Conservation (phyloP, 805 yeast species). For the Wickerhamomyces canadensis region DNA sequence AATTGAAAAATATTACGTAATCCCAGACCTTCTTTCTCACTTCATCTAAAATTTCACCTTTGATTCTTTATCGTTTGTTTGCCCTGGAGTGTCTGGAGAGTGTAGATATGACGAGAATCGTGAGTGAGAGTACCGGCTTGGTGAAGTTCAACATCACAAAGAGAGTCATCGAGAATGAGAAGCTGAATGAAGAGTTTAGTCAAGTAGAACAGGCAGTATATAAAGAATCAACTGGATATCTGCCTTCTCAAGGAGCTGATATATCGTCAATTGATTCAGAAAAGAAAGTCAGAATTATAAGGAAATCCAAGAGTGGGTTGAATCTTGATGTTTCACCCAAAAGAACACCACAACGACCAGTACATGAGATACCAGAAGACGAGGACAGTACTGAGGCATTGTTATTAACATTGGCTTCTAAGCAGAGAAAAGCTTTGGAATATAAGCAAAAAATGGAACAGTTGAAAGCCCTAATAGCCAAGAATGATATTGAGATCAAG, state of each 20-base stretch:
- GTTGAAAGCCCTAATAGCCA: constrained; percentile 32
- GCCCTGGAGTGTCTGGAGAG: too few species aligned
- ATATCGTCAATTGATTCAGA: too few species aligned
- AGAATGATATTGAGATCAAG: constrained; percentile 33
- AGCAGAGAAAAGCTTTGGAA: constrained; percentile 49
- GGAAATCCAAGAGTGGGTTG: constrained; percentile 3
- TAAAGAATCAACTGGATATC: too few species aligned
- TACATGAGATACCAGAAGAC: not conserved
- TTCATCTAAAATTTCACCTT: too few species aligned
- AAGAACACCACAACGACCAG: not conserved
- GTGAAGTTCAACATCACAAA: constrained; percentile 32
- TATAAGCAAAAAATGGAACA: constrained; percentile 35
- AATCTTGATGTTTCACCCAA: not conserved
- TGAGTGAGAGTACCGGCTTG: constrained; percentile 47
- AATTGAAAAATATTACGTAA: too few species aligned
- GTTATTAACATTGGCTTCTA: constrained; percentile 39
- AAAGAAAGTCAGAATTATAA: too few species aligned
- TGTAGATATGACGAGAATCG: too few species aligned
- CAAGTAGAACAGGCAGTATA: not conserved
- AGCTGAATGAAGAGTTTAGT: constrained; percentile 2
- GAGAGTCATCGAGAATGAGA: not conserved
- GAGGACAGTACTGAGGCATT: constrained; percentile 20
- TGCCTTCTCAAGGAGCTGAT: too few species aligned
- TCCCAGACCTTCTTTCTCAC: too few species aligned
- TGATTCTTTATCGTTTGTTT: too few species aligned